Conservation (phyloP, 495 filamentous ascomycete genomes). For the Clohesyomyces aquaticus region DNA sequence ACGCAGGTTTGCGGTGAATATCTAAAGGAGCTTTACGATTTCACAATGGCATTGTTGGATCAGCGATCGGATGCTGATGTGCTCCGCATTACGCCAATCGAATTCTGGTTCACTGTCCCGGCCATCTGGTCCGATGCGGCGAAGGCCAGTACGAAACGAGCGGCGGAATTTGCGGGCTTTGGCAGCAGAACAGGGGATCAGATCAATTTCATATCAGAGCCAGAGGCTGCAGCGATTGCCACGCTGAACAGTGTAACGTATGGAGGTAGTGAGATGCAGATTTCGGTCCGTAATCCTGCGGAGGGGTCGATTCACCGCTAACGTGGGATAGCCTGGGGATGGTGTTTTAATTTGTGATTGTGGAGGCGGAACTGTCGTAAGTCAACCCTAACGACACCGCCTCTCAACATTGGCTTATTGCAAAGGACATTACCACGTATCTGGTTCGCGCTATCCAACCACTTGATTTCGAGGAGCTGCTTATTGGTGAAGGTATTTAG, state of each 20-base stretch:
- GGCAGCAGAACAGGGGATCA: slow-evolving; percentile 35
- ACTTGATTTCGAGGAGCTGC: slow-evolving; percentile 37
- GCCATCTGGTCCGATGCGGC: slow-evolving; percentile 48
- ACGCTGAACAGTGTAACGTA: slow-evolving; percentile 27
- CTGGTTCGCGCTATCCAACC: slow-evolving; percentile 27
- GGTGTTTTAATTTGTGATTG: slow-evolving; percentile 43
- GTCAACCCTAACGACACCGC: background rate
- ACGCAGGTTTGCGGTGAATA: slow-evolving; percentile 20
- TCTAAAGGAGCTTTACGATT: slow-evolving; percentile 17
- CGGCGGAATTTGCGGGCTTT: slow-evolving; percentile 46
- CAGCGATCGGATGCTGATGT: slow-evolving; percentile 8
- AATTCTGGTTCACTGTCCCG: slow-evolving; percentile 47
- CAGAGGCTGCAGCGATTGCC: slow-evolving; percentile 44
- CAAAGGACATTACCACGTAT: slow-evolving; percentile 42
- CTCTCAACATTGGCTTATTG: background rate
- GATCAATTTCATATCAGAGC: slow-evolving; percentile 45
- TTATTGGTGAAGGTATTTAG: slow-evolving; percentile 39
- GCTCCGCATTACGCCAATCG: slow-evolving; percentile 39
- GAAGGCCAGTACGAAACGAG: slow-evolving; percentile 39
- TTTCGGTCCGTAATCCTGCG: too few species aligned
- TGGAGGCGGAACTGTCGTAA: slow-evolving; percentile 43
- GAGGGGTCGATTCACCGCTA: too few species aligned
- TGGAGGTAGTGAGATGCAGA: slow-evolving; percentile 3
- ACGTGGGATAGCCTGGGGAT: slow-evolving; percentile 37
- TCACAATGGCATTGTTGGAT: slow-evolving; percentile 9